Conservation (phyloP, 768 basidiomycete species). For the Mycena kentingensis region DNA sequence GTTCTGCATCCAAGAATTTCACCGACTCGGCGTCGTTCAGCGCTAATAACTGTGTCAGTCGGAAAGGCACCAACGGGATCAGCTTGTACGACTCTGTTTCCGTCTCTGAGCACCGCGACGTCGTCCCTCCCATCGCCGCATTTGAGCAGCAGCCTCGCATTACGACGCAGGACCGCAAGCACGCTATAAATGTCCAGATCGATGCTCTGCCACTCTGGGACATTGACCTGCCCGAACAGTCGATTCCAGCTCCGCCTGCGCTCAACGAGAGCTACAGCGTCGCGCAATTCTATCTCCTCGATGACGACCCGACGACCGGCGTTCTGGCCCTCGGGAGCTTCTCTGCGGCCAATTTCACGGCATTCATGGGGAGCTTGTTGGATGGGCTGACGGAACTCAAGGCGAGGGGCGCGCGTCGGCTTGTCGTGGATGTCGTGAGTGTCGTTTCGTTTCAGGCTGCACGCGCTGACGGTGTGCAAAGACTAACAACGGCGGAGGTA, state of each 20-base stretch:
- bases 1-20: conserved; percentile 45
- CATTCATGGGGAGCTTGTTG: conserved; percentile 46
- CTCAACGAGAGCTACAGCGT: conserved; percentile 50
- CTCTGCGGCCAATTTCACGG: conserved; percentile 44
- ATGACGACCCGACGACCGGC: conserved; percentile 50
- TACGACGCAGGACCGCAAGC: conserved; percentile 34
- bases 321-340: conserved; percentile 63
- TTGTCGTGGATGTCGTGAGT: conserved; percentile 62
- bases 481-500: conserved; percentile 54
- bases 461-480: conserved; percentile 19
- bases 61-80: conserved; percentile 49
- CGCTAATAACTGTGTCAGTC: conserved; percentile 54
- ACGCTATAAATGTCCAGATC: conserved; percentile 50
- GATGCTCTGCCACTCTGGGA: conserved; percentile 48
- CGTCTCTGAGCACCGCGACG: conserved; percentile 5
- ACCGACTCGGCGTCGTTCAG: conserved; percentile 51
- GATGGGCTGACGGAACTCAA: conserved; percentile 50
- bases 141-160: conserved; percentile 45
- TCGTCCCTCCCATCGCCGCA: conserved; percentile 31
- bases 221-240: conserved; percentile 41
- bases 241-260: conserved; percentile 40
- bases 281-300: conserved; percentile 57
- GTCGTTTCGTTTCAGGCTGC: conserved; percentile 4
- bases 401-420: conserved; percentile 46
- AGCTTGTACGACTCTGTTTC: conserved; percentile 36